Evolutionary conservation across 2,329 filamentous ascomycete genomes (phyloP).

Genomic region (Paecilomyces sp.): DNA sequence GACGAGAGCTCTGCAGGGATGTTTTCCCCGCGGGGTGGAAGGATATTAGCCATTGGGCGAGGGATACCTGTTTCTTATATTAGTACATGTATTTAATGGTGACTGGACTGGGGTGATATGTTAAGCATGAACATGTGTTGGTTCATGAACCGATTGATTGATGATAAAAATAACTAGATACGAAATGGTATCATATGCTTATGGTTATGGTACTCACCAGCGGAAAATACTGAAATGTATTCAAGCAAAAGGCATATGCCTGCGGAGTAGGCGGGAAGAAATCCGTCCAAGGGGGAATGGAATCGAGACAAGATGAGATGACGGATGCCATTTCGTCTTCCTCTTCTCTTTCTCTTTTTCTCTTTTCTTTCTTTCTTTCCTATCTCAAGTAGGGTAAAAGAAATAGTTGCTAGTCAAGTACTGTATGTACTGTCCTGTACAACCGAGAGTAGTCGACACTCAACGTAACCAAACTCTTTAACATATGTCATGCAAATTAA

Average conservation of each 20-base stretch:
- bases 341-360: not conserved
- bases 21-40: slow-evolving; percentile 95
- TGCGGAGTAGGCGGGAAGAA: slow-evolving; percentile 33
- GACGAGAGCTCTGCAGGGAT: slow-evolving; percentile 54
- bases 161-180: slow-evolving; percentile 34
- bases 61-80: slow-evolving; percentile 22
- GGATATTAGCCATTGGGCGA: slow-evolving; percentile 65
- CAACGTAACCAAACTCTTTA: too few species aligned
- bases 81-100: too few species aligned
- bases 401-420: too few species aligned
- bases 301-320: slow-evolving; percentile 14
- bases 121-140: too few species aligned
- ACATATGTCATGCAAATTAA: too few species aligned
- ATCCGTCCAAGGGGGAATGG: slow-evolving; percentile 19
- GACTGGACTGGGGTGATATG: too few species aligned
- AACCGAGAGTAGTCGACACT: not conserved
- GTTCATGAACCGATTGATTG: slow-evolving; percentile 1
- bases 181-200: not conserved
- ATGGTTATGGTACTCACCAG: slow-evolving; percentile 23
- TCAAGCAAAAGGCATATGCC: slow-evolving; percentile 27
- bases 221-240: slow-evolving; percentile 37
- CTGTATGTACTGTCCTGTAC: too few species aligned
- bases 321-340: slow-evolving; percentile 14
- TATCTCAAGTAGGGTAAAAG: too few species aligned
- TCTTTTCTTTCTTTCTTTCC: not conserved